Evolutionary conservation across 441 rosid species (phyloP).

Genomic region (Populus tomentosa): DNA sequence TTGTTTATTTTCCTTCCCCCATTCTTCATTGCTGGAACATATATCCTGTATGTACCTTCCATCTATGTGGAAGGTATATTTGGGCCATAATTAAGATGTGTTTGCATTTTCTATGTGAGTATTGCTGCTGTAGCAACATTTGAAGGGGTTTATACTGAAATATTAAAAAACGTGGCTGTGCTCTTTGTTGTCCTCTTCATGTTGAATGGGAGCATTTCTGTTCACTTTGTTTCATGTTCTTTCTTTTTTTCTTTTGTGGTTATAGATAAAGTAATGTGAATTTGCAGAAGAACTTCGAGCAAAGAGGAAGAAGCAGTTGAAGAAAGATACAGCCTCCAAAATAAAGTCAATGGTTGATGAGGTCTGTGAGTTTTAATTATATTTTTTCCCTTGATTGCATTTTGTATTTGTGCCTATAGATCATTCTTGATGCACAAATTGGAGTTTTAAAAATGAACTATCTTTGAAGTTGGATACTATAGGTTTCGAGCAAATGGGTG

Average conservation of each 20-base stretch:
- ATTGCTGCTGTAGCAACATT: background rate
- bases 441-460: no score
- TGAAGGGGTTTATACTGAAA: constrained; percentile 1
- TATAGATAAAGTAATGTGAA: constrained; percentile 20
- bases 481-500: no score
- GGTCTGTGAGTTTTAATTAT: constrained; percentile 36
- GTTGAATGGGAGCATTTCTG: background rate
- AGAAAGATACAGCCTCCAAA: constrained; percentile 91
- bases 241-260: background rate
- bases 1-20: background rate
- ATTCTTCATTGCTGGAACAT: background rate
- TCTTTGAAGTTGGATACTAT: no score
- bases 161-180: background rate
- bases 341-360: constrained; percentile 90
- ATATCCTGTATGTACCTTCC: background rate
- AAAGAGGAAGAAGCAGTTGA: constrained; percentile 92
- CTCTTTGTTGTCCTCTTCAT: background rate
- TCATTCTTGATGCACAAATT: background rate
- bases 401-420: background rate
- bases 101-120: background rate
- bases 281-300: constrained; percentile 84
- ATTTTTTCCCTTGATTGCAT: background rate
- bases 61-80: background rate
- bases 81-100: background rate
- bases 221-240: no score